Conservation (phyloP, 257 asterid species). For the Solanum ossicruentum region DNA sequence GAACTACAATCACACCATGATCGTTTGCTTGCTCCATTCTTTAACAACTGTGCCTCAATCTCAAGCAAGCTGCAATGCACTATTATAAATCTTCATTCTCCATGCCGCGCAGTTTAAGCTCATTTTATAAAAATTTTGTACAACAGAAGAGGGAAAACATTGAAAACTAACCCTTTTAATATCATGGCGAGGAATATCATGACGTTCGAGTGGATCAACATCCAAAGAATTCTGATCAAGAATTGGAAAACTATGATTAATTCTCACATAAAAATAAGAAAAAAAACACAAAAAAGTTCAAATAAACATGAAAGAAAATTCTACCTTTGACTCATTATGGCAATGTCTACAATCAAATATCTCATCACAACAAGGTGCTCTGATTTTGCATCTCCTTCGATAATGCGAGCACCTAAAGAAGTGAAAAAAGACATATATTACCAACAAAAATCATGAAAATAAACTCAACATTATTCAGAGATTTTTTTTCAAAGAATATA, state of each 20-base stretch:
- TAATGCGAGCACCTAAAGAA: constrained; percentile 52
- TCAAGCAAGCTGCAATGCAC: background rate
- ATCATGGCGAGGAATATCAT: constrained; percentile 66
- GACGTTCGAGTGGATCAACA: constrained; percentile 45
- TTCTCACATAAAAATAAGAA: background rate
- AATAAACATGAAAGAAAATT: background rate
- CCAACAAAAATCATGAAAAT: background rate
- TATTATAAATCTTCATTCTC: background rate
- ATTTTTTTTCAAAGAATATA: background rate
- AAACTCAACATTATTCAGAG: background rate
- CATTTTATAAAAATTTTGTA: background rate
- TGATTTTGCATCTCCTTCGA: constrained; percentile 52
- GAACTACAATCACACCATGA: background rate
- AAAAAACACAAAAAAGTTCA: background rate
- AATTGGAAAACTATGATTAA: background rate
- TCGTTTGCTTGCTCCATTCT: background rate
- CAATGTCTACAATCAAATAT: constrained; percentile 73
- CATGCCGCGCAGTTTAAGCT: background rate
- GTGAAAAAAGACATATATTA: background rate
- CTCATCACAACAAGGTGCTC: constrained; percentile 69
- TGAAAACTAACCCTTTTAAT: constrained; percentile 33
- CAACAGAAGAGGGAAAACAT: background rate
- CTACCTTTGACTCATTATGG: constrained; percentile 71
- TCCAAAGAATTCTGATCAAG: constrained; percentile 45
- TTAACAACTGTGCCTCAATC: background rate